A percentile compares a stretch with the other conserved stretches of the same genome.
Conservation (phyloP, 163 green algal species). For the Scenedesmus sp. region DNA sequence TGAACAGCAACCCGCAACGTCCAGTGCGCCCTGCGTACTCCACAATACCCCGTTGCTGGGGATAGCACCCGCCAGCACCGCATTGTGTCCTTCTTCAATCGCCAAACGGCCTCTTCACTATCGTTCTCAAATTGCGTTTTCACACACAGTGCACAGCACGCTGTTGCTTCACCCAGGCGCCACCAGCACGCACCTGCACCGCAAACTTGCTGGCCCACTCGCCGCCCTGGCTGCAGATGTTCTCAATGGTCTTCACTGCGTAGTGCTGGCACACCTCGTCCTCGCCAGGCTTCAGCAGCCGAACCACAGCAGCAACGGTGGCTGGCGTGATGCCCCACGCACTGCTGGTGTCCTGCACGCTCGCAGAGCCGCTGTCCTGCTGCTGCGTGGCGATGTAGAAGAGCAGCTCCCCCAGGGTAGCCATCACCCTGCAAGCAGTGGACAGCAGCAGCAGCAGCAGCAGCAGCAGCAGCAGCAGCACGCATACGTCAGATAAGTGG, state of each 20-base stretch:
- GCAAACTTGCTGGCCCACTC: constrained; percentile 83
- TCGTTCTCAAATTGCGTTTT: too few relatives aligned
- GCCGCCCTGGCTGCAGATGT: constrained; percentile 85
- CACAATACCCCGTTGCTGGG: too few relatives aligned
- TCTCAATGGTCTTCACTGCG: constrained; percentile 95
- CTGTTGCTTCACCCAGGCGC: too few relatives aligned
- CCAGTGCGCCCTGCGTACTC: too few relatives aligned
- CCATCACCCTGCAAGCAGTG: constrained; percentile 78
- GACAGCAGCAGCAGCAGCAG: not conserved
- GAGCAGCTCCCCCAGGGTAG: constrained; percentile 93
- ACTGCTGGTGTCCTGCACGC: not conserved
- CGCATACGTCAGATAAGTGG: not conserved
- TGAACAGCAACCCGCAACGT: too few relatives aligned
- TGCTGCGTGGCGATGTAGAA: constrained; percentile 94
- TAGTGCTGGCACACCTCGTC: constrained; percentile 95
- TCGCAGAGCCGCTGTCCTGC: constrained; percentile 53
- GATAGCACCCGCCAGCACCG: too few relatives aligned
- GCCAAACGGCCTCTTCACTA: too few relatives aligned
- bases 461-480: not conserved
- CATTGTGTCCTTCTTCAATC: not conserved
- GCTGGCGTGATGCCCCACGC: constrained; percentile 62
- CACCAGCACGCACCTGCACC: constrained; percentile 50
- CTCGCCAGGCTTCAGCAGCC: constrained; percentile 81
- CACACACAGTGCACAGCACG: too few relatives aligned
- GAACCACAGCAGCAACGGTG: constrained; percentile 55